Base-by-base conservation (phyloP, 2,329 filamentous ascomycete genomes). In the Apiospora arundinis region DNA sequence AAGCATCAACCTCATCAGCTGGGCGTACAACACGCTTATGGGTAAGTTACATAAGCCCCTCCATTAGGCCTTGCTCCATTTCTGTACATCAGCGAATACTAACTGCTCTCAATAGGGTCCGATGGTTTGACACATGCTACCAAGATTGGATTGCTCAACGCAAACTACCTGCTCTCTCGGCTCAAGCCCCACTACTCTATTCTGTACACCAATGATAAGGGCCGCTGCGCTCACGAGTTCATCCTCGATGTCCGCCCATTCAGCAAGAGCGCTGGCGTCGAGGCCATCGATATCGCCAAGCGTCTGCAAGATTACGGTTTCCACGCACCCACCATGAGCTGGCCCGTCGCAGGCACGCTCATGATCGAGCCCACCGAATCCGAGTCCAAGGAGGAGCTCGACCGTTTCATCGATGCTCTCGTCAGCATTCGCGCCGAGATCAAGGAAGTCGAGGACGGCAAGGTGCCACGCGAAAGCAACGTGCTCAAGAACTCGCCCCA, bases 291-390 rank as follows among this genome's bases (percentile, higher is more conserved):
- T 79, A 93, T 98, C 75, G 95, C 95, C 78, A 98, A 98, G 88
- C 93, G 95, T 74, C 90, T 98, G 25, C 95, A 98, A 83, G 95
- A 98, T 81, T 98, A 97, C 80, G 95, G 95, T 56, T 98, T 98
- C 89, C 95, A 98, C 82, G 93, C 95, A 1, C 95, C 95, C 0
- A 98, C 95, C 69, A 98, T 98, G 95, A 95, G 92, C 80, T 98
- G 94, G 93, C 95, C 95, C 1, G 95, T 98, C 2, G 89, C 94
- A 69, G 97, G 97, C 83, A 98, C 95, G 0, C 90, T 98, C 63
- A 98, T 98, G 95, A 97, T 98, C 75, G 95, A 98, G 85, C 95
- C 95, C 2, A 98, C 95, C 0, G 95, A 98, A 84, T 95, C 92
- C 18, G 95, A 98, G 86, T 93, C 90, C 82, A 95, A 96, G 81